phyloP scores from a whole-genome alignment of 2,329 filamentous ascomycete species.

The Fusarium paranaense region DNA sequence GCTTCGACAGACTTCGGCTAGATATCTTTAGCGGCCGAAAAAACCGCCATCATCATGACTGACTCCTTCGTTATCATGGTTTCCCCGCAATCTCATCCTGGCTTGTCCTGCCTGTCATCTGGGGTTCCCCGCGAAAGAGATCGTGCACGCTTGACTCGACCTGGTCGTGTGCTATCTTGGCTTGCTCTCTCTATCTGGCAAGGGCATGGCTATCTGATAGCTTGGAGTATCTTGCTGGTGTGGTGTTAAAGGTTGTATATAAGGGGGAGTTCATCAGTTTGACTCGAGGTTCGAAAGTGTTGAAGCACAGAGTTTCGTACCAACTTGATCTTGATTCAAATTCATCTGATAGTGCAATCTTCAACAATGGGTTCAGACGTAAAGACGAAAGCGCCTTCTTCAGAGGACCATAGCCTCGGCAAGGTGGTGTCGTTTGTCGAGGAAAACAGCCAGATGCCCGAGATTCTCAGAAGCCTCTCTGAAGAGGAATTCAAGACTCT shows the following conservation, averaged over 20 bases:
- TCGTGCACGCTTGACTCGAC: background rate
- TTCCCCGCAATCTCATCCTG: conserved; percentile 1
- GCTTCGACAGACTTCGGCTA: background rate
- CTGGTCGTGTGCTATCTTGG: background rate
- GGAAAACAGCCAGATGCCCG: background rate
- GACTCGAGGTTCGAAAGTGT: background rate
- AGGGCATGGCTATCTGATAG: background rate
- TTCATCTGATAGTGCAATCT: background rate
- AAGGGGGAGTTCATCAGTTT: background rate
- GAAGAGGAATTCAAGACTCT: background rate
- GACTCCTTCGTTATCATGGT: background rate
- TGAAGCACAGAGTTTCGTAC: background rate
- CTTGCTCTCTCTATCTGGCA: background rate
- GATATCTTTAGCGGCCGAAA: background rate
- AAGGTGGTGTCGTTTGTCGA: background rate
- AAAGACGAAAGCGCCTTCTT: background rate
- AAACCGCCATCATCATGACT: background rate
- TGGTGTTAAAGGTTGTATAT: background rate
- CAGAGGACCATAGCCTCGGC: background rate
- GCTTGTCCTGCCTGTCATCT: background rate
- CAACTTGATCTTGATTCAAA: background rate
- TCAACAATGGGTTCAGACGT: background rate
- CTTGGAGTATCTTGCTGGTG: background rate
- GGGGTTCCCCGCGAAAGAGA: conserved; percentile 4
- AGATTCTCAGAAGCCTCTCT: background rate